These are phyloP conservation scores for Exserohilum turcica DNA, from an alignment of 2,329 filamentous ascomycete genomes.

Conservation along the genomic window DNA sequence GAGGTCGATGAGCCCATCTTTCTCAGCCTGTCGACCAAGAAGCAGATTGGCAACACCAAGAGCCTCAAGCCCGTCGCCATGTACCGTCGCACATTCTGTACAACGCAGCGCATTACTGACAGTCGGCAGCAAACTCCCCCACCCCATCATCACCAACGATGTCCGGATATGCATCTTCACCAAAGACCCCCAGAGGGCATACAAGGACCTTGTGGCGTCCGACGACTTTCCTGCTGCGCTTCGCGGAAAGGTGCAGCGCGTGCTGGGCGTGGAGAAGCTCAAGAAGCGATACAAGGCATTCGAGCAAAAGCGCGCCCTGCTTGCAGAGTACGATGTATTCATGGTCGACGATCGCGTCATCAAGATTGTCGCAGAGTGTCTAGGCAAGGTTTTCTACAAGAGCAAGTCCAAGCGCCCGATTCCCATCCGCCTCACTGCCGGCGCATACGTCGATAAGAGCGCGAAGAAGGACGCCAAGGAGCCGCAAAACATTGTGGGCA, in stretches of 20 bases:
- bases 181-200: slow-evolving; percentile 79
- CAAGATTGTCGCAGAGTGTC: slow-evolving; percentile 70
- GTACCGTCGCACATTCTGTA: slow-evolving; percentile 25
- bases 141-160: slow-evolving; percentile 70
- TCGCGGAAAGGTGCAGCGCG: slow-evolving; percentile 56
- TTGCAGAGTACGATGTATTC: slow-evolving; percentile 88
- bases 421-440: slow-evolving; percentile 72
- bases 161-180: slow-evolving; percentile 84
- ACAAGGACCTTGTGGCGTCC: slow-evolving; percentile 84
- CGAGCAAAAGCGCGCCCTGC: slow-evolving; percentile 78
- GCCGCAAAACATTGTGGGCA: slow-evolving; percentile 54
- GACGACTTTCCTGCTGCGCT: slow-evolving; percentile 61
- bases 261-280: slow-evolving; percentile 84
- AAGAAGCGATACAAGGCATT: slow-evolving; percentile 89
- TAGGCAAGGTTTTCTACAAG: slow-evolving; percentile 95
- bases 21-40: slow-evolving; percentile 68
- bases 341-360: slow-evolving; percentile 87
- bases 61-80: slow-evolving; percentile 86
- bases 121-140: slow-evolving; percentile 63
- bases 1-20: slow-evolving; percentile 62
- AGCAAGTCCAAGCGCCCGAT: slow-evolving; percentile 81
- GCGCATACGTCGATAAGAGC: slow-evolving; percentile 65
- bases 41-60: slow-evolving; percentile 72
- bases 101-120: slow-evolving; percentile 16
- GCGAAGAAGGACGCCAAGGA: slow-evolving; percentile 45